Percentiles rank a stretch among this genome's conserved stretches.
These are phyloP conservation scores for Auriscalpium vulgare DNA, from an alignment of 768 basidiomycete species.

Conservation along the genomic window DNA sequence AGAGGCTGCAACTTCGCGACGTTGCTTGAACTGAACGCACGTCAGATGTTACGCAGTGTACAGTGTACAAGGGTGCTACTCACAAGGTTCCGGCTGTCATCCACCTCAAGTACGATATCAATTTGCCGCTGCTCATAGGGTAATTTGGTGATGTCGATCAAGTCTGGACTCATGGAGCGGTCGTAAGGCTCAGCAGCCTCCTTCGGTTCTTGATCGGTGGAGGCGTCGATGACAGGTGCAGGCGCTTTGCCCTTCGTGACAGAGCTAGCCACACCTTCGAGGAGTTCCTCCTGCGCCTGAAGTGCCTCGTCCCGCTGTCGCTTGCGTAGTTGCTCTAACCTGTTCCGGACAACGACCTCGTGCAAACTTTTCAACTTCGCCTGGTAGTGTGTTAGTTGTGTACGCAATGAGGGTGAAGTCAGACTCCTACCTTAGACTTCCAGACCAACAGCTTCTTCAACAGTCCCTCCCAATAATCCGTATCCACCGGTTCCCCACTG, in stretches of 20 bases:
- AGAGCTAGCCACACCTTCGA: constrained; percentile 66
- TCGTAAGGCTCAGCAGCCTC: constrained; percentile 77
- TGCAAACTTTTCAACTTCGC: constrained; percentile 88
- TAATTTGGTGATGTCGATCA: constrained; percentile 64
- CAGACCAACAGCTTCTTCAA: constrained; percentile 89
- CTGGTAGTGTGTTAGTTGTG: constrained; percentile 31
- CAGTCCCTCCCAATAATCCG: constrained; percentile 95
- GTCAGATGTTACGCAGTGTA: background rate
- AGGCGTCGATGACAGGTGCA: constrained; percentile 25
- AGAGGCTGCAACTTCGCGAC: constrained; percentile 75
- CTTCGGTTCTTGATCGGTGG: constrained; percentile 29
- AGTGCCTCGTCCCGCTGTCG: constrained; percentile 93
- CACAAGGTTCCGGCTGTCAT: constrained; percentile 56
- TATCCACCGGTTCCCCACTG: constrained; percentile 92
- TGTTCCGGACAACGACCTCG: constrained; percentile 93
- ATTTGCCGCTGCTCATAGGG: constrained; percentile 74
- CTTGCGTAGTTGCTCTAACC: constrained; percentile 92
- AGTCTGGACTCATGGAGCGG: constrained; percentile 78
- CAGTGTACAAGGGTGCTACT: background rate
- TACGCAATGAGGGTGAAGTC: too few relatives aligned
- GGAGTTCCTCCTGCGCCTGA: constrained; percentile 85
- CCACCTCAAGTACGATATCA: constrained; percentile 62
- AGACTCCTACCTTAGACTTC: constrained; percentile 76
- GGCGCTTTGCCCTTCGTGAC: constrained; percentile 41
- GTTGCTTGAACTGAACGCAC: constrained; percentile 61